A percentile compares a stretch with the other conserved stretches of the same genome.
Evolutionary conservation across 805 yeast genomes (phyloP).

Genomic region (Candida odintsovae): DNA sequence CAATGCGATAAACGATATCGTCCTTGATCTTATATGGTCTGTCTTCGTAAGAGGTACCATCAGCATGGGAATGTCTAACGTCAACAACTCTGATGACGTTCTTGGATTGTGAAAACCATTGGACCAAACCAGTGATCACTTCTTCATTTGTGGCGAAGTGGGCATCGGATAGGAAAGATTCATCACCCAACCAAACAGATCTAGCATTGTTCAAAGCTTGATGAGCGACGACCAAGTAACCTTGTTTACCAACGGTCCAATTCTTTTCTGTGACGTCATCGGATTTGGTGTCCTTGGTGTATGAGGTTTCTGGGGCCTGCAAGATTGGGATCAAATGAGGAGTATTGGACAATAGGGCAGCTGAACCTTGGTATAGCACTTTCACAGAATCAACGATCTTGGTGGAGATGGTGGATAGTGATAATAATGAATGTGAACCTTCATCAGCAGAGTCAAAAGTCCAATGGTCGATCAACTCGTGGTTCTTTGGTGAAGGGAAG

Average conservation of each 20-base stretch:
- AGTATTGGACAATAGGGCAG: slow-evolving; percentile 66
- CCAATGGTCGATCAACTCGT: slow-evolving; percentile 63
- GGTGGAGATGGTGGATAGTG: slow-evolving; percentile 6
- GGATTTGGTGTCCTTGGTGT: slow-evolving; percentile 43
- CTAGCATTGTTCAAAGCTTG: slow-evolving; percentile 81
- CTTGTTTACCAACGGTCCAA: slow-evolving; percentile 83
- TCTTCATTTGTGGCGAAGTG: slow-evolving; percentile 28
- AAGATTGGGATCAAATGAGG: slow-evolving; percentile 67
- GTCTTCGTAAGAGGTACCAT: slow-evolving; percentile 35
- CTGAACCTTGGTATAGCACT: slow-evolving; percentile 45
- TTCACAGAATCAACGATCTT: slow-evolving; percentile 8
- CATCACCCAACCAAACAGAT: slow-evolving; percentile 74
- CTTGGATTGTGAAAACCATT: slow-evolving; percentile 73
- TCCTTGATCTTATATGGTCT: slow-evolving; percentile 71
- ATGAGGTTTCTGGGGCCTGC: slow-evolving; percentile 59
- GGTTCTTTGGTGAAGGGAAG: slow-evolving; percentile 73
- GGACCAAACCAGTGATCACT: slow-evolving; percentile 39
- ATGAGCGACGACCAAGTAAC: slow-evolving; percentile 65
- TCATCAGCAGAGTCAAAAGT: slow-evolving; percentile 23
- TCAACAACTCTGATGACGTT: slow-evolving; percentile 53
- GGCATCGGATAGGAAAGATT: slow-evolving; percentile 41
- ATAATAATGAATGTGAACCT: slow-evolving; percentile 13
- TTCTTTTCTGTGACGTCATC: slow-evolving; percentile 39
- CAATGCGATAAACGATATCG: slow-evolving; percentile 48
- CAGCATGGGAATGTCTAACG: slow-evolving; percentile 48